phyloP scores from a whole-genome alignment of 2,329 filamentous ascomycete species.

The Fusarium annulatum region DNA sequence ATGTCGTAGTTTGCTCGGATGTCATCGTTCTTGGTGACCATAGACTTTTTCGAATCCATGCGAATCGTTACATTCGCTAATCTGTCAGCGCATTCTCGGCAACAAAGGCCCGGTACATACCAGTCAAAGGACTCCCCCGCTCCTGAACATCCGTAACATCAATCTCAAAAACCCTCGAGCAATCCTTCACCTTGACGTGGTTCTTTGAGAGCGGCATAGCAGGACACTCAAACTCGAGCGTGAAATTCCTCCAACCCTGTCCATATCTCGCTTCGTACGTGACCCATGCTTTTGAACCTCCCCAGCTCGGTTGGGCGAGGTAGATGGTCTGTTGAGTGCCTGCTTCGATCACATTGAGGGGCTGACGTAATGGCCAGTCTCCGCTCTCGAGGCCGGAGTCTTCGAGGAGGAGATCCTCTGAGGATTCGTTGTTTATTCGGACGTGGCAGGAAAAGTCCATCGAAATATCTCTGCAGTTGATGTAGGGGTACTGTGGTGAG shows the following conservation, averaged over 20 bases:
- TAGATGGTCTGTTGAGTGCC: slow-evolving; percentile 22
- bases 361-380: slow-evolving; percentile 26
- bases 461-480: not conserved
- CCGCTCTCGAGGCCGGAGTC: slow-evolving; percentile 23
- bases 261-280: slow-evolving; percentile 15
- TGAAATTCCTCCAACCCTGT: slow-evolving; percentile 22
- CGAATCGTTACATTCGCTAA: slow-evolving; percentile 19
- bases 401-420: slow-evolving; percentile 25
- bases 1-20: slow-evolving; percentile 17
- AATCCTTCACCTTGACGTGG: slow-evolving; percentile 11
- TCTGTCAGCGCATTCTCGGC: not conserved
- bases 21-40: not conserved
- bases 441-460: slow-evolving; percentile 33
- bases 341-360: slow-evolving; percentile 24
- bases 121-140: slow-evolving; percentile 16
- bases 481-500: too few species aligned
- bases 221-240: slow-evolving; percentile 29
- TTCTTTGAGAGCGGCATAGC: slow-evolving; percentile 16
- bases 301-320: slow-evolving; percentile 21
- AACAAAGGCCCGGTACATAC: not conserved
- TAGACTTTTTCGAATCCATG: not conserved
- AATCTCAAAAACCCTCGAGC: slow-evolving; percentile 10
- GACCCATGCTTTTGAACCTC: slow-evolving; percentile 26
- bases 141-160: slow-evolving; percentile 18
- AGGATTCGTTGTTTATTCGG: slow-evolving; percentile 10